A percentile compares a stretch with the other conserved stretches of the same genome.
Conservation (phyloP, 768 basidiomycete genomes). For the Lactarius evosmus region DNA sequence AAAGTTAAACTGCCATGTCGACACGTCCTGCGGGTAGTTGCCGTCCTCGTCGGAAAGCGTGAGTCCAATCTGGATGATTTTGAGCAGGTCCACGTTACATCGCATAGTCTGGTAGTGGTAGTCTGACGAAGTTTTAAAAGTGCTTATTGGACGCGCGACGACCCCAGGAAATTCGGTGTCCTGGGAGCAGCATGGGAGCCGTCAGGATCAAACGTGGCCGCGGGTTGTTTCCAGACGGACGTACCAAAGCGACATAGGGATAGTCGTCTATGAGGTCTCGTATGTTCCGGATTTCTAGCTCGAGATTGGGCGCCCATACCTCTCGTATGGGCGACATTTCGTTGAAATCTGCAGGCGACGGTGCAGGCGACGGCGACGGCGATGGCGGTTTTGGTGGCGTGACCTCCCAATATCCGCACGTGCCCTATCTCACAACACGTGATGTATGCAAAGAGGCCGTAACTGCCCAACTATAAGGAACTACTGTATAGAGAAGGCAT, state of each 20-base stretch:
- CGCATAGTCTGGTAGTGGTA: constrained; percentile 99
- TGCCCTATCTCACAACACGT: constrained; percentile 19
- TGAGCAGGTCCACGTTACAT: constrained; percentile 96
- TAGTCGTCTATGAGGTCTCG: constrained; percentile 85
- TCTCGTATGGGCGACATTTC: constrained; percentile 83
- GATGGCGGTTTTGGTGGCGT: background rate
- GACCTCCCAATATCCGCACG: constrained; percentile 10
- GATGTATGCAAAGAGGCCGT: background rate
- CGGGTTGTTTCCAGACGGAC: constrained; percentile 28
- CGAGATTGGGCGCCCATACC: constrained; percentile 93
- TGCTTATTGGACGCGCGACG: constrained; percentile 93
- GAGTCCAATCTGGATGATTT: constrained; percentile 96
- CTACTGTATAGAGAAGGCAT: background rate
- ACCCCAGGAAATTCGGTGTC: constrained; percentile 99
- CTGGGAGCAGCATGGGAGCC: constrained; percentile 43
- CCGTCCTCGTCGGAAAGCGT: constrained; percentile 94
- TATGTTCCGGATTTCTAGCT: constrained; percentile 86
- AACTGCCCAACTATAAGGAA: background rate
- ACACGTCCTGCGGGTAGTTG: constrained; percentile 82
- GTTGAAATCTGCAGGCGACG: background rate
- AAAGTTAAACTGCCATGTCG: constrained; percentile 99
- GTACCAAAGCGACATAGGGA: constrained; percentile 92
- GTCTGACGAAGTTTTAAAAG: constrained; percentile 94
- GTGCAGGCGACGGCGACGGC: background rate
- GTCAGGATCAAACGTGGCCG: constrained; percentile 21